These are phyloP conservation scores for Colletotrichum sojae DNA, from an alignment of 2,329 filamentous ascomycete genomes.

Conservation along the genomic window DNA sequence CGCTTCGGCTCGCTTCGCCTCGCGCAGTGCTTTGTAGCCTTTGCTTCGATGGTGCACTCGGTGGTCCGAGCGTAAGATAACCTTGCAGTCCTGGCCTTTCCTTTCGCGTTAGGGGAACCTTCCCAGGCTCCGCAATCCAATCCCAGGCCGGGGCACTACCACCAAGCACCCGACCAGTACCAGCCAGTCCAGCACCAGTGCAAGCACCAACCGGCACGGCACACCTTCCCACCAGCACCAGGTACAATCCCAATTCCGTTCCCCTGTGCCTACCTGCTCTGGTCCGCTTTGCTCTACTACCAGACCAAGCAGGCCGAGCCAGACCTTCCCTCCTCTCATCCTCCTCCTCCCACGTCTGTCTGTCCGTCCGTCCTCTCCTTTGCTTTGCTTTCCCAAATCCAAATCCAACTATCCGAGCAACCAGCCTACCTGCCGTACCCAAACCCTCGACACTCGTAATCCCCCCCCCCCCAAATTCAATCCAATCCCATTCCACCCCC, in stretches of 20 bases:
- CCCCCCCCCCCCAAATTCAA: slow-evolving; percentile 27
- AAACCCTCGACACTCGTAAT: slow-evolving; percentile 38
- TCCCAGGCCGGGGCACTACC: slow-evolving; percentile 10
- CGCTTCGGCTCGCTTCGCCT: slow-evolving; percentile 14
- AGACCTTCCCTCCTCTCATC: slow-evolving; percentile 31
- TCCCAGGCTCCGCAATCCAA: slow-evolving; percentile 38
- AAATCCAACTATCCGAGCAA: slow-evolving; percentile 39
- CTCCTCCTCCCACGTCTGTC: slow-evolving; percentile 30
- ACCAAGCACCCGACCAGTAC: too few species aligned
- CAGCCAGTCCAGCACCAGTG: neutral
- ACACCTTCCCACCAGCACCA: slow-evolving; percentile 8
- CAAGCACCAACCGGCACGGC: too few species aligned
- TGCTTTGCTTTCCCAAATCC: slow-evolving; percentile 42
- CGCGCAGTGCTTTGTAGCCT: slow-evolving; percentile 1
- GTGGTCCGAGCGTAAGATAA: slow-evolving; percentile 37
- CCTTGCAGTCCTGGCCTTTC: slow-evolving; percentile 37
- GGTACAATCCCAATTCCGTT: slow-evolving; percentile 28
- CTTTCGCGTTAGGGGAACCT: slow-evolving; percentile 39
- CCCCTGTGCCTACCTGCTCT: neutral
- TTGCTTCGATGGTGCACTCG: slow-evolving; percentile 30
- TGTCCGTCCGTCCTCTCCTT: slow-evolving; percentile 40
- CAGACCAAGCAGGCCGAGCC: slow-evolving; percentile 4
- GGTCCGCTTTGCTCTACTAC: neutral
- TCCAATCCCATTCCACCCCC: slow-evolving; percentile 34
- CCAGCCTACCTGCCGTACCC: slow-evolving; percentile 26